Conservation (phyloP, 169 alveolate genomes). For the Toxoplasma gondii region DNA sequence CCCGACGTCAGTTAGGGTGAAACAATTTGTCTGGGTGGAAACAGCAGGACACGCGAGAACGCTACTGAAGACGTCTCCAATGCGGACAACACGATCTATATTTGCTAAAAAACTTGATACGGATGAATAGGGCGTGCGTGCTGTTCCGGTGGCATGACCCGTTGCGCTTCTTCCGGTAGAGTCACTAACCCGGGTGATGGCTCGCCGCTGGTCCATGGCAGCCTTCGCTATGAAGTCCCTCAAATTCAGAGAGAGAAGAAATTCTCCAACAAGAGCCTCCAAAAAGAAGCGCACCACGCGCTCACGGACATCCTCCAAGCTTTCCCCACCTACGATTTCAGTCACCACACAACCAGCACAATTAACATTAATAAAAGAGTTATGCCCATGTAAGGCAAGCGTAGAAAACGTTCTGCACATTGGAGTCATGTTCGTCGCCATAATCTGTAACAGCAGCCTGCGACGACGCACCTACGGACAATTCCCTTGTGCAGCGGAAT, state of each 20-base stretch:
- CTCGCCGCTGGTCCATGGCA: conserved; percentile 5
- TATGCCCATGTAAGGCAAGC: not conserved
- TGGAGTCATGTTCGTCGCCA: not conserved
- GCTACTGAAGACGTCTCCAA: not conserved
- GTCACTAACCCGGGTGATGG: not conserved
- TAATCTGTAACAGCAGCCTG: not conserved
- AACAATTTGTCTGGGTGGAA: not conserved
- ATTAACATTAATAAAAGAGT: not conserved
- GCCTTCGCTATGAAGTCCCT: conserved; percentile 19
- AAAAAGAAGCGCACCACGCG: conserved; percentile 7
- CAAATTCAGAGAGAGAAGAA: conserved; percentile 12
- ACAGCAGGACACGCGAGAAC: not conserved
- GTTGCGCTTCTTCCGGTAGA: not conserved
- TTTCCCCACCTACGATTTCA: conserved; percentile 3
- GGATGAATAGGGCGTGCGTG: not conserved
- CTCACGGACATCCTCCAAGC: conserved; percentile 21
- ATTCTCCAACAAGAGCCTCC: conserved; percentile 31
- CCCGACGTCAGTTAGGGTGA: not conserved
- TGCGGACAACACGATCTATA: not conserved
- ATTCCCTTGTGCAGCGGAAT: too few relatives aligned
- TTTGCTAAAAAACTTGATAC: not conserved
- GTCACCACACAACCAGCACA: not conserved
- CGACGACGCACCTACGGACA: too few relatives aligned
- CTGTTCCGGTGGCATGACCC: not conserved
- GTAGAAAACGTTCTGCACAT: not conserved